Evolutionary conservation across 2,329 filamentous ascomycete genomes (phyloP).

Genomic region (Fusarium clavum): DNA sequence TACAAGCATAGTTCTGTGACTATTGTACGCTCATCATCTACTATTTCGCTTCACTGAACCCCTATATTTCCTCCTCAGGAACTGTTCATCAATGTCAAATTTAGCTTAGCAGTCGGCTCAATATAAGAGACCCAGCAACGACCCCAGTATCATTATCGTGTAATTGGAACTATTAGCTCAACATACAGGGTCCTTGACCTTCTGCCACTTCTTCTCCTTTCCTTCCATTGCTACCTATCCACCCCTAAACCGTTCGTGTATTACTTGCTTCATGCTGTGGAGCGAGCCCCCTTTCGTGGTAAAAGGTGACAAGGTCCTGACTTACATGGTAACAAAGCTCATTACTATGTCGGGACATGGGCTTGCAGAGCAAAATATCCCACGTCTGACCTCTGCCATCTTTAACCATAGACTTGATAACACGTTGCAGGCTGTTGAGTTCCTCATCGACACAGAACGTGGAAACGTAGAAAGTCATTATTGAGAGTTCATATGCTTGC

Average conservation of each 20-base stretch:
- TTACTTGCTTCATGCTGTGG: constrained; percentile 7
- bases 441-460: background rate
- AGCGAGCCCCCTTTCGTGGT: constrained; percentile 12
- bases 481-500: constrained; percentile 5
- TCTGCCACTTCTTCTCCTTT: constrained; percentile 13
- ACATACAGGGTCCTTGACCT: constrained; percentile 33
- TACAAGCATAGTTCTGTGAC: background rate
- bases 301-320: constrained; percentile 2
- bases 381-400: background rate
- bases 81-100: constrained; percentile 19
- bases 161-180: constrained; percentile 21
- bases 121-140: constrained; percentile 31
- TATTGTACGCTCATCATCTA: constrained; percentile 5
- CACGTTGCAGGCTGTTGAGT: background rate
- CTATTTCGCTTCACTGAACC: background rate
- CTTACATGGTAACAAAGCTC: constrained; percentile 4
- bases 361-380: background rate
- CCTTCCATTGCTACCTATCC: background rate
- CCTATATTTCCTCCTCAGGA: constrained; percentile 11
- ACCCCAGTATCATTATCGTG: constrained; percentile 30
- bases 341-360: background rate
- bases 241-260: background rate
- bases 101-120: constrained; percentile 31
- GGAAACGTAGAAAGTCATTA: background rate
- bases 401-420: background rate